Base-by-base conservation (phyloP, 441 rosid species). In the Arabidopsis lyrata region DNA sequence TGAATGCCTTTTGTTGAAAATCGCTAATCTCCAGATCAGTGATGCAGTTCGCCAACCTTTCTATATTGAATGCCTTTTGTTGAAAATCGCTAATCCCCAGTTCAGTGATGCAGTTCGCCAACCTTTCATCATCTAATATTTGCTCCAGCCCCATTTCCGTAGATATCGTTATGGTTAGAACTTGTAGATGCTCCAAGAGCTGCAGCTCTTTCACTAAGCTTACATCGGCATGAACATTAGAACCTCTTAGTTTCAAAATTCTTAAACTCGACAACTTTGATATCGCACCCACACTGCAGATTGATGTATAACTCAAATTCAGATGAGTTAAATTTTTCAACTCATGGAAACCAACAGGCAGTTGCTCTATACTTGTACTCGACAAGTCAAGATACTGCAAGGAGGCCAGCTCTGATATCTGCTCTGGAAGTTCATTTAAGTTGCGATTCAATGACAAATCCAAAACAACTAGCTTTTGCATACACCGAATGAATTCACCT, bases 391-490 rank as follows among this genome's bases (percentile, higher is more conserved):
- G 78, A 78, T 15, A 74, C n/a, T 12, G 77, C 70, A 61, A 44
- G 15, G 77, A 60, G 2, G 20, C 6, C 59, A 77, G 27, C 31
- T 27, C n/a, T 42, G 69, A 59, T 22, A 77, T 50, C 27, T 74
- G 29, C 45, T 49, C 56, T 16, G 66, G 82, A 60, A 34, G 63
- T 31, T 78, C 70, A 66, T 13, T 5, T 2, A 70, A 14, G 4
- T 10, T 4, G 1, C 0, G 0, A 8, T 32, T 53, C 0, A 0
- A 0, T 0, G 76, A 49, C 14, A 84, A 49, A 52, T 82, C 79
- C 39, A 84, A 36, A 42, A 84, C 83, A 58, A 22, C 66, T 14
- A 84, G 70, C 45, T 65, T 66, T 35, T 42, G 57, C 84, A 84
- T 78, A 20, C 0, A 57, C 34, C 11, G 9, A 20, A 81, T 67